phyloP scores from a whole-genome alignment of 129 eudicot species.

The Chrysanthemum makinoi region DNA sequence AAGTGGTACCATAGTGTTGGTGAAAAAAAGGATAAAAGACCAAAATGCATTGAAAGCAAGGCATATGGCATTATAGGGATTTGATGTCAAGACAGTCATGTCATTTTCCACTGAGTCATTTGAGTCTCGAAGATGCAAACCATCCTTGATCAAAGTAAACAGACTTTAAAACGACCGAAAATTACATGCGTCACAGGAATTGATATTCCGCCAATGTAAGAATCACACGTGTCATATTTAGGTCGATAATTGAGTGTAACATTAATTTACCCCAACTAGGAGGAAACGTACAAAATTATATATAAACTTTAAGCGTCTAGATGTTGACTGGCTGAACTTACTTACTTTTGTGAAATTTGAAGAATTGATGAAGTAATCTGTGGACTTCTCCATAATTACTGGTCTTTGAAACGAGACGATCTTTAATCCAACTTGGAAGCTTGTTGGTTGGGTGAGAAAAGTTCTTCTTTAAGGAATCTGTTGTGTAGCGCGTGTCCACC shows the following conservation, averaged over 20 bases:
- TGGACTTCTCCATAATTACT: conserved; percentile 78
- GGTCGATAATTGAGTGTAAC: conserved; percentile 6
- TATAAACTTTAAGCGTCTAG: not conserved
- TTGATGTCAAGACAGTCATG: conserved; percentile 39
- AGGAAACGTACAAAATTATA: conserved; percentile 3
- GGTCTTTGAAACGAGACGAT: conserved; percentile 49
- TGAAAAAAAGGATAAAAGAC: conserved; percentile 25
- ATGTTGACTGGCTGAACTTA: conserved; percentile 11
- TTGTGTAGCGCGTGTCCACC: conserved; percentile 79
- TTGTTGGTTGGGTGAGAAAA: conserved; percentile 65
- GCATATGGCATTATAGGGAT: conserved; percentile 27
- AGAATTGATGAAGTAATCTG: conserved; percentile 70
- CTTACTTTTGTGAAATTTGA: conserved; percentile 60
- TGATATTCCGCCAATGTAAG: conserved; percentile 9
- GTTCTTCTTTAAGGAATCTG: conserved; percentile 44
- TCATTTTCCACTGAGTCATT: conserved; percentile 44
- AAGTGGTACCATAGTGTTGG: conserved; percentile 44
- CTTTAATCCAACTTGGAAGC: conserved; percentile 88
- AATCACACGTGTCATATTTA: not conserved
- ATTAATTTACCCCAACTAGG: conserved; percentile 5
- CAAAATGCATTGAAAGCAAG: conserved; percentile 36
- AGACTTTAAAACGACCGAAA: conserved; percentile 9
- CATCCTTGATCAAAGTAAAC: conserved; percentile 16
- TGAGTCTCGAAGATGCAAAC: conserved; percentile 26
- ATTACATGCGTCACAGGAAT: not conserved